Conservation (phyloP, 2,329 filamentous ascomycete genomes). For the Fonsecaea pedrosoi region DNA sequence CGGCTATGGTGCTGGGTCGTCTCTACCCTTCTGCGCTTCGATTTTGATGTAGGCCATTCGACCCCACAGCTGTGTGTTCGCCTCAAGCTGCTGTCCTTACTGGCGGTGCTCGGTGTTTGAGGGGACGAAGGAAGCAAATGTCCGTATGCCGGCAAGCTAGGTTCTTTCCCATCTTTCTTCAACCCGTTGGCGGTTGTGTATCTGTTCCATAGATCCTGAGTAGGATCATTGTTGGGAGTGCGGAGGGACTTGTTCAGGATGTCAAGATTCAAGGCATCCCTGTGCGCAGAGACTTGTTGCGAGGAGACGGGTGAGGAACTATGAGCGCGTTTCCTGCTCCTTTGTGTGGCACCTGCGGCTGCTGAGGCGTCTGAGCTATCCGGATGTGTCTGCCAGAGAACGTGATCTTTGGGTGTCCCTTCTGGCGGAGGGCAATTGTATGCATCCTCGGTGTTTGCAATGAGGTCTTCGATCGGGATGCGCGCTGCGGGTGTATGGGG, state of each 20-base stretch:
- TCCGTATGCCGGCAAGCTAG: conserved; percentile 64
- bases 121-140: conserved; percentile 75
- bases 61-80: conserved; percentile 72
- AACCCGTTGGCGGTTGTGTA: conserved; percentile 65
- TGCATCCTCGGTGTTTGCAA: conserved; percentile 66
- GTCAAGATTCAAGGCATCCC: conserved; percentile 62
- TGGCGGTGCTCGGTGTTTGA: conserved; percentile 62
- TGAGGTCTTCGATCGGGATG: conserved; percentile 66
- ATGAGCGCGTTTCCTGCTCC: conserved; percentile 69
- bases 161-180: conserved; percentile 53
- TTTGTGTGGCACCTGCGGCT: conserved; percentile 55
- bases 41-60: conserved; percentile 67
- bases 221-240: conserved; percentile 73
- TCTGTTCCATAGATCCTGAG: conserved; percentile 77
- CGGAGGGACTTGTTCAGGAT: conserved; percentile 65
- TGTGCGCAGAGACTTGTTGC: conserved; percentile 48
- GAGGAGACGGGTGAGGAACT: conserved; percentile 75
- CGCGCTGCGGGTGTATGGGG: conserved; percentile 66
- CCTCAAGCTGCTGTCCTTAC: conserved; percentile 60
- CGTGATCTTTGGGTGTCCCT: conserved; percentile 66
- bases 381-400: conserved; percentile 63
- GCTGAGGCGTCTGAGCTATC: conserved; percentile 51
- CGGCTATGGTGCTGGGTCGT: conserved; percentile 52
- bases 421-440: conserved; percentile 56
- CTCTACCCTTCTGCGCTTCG: conserved; percentile 69